Evolutionary conservation across 495 filamentous ascomycete species (phyloP), one percentile per base, ranked within the genome.

Genomic region (Schizothecium vesticola): DNA sequence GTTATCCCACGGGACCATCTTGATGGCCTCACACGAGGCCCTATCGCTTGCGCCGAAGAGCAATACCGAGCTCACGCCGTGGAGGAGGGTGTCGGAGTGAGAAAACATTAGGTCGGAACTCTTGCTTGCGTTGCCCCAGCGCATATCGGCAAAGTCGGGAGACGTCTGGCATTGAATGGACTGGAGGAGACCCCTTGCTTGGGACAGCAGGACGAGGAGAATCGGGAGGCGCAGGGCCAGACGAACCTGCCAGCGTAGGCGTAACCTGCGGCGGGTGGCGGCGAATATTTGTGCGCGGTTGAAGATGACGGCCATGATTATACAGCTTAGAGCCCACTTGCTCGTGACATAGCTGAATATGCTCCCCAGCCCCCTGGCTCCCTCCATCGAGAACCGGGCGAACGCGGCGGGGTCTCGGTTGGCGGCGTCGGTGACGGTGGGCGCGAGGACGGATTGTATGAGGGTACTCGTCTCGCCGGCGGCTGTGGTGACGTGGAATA

Each of bases 211-310:
- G 0, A 96, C 80, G 6, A 91, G 16, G n/a, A 97, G 90, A 0
- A 94, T 92, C 9, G 88, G 73, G 23, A 92, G 80, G 55, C 95
- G 91, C 13, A 98, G 79, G 0, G 86, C 77, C 6, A 96, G 78
- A 4, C 95, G 89, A 55, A 91, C 78, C 33, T 86, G 84, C 87
- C 91, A 93, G 36, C 83, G 82, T 0, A 98, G 81, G 8, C 81
- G 84, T 6, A 97, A 82, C 29, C 90, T 89, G 43, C 93, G 85
- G 56, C 95, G 84, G 7, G 92, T 91, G 0, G 94, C 94, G 43
- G 94, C 94, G 77, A 96, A 99, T 64, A 98, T 92, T 55, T 92
- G 89, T 13, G 95, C 94, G 56, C 95, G 88, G 80, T 99, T 97
- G 31, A 97, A 82, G 69, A 99, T 78, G 66, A 99, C 85, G 61